A percentile compares a stretch with the other conserved stretches of the same genome.
Conservation (phyloP, 148 eudicot species). For the Pouteria glomerata region DNA sequence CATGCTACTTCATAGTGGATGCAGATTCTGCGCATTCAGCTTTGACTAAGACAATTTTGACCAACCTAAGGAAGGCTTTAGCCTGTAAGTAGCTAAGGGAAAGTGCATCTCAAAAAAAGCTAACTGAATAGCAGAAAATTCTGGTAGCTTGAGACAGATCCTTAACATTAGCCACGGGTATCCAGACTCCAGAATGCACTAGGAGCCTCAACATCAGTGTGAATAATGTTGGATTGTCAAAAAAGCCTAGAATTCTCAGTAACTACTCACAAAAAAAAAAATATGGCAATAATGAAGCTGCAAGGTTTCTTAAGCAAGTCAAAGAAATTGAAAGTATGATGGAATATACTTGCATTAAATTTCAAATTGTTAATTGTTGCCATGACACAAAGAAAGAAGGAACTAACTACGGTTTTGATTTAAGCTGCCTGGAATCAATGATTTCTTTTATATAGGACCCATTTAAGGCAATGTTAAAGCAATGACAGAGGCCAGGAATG, state of each 20-base stretch:
- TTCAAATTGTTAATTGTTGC: neutral
- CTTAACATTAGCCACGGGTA: neutral
- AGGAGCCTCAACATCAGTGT: neutral
- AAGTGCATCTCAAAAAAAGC: neutral
- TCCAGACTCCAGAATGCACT: neutral
- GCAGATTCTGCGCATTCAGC: neutral
- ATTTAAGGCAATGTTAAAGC: neutral
- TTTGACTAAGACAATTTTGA: neutral
- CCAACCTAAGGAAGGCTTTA: neutral
- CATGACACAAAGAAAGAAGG: neutral
- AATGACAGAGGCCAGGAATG: neutral
- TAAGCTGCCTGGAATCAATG: neutral
- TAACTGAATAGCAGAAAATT: neutral
- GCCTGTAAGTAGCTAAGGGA: neutral
- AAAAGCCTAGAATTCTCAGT: neutral
- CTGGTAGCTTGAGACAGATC: neutral
- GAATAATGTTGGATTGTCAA: neutral
- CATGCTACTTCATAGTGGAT: neutral
- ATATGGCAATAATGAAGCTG: neutral
- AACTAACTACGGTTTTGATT: neutral
- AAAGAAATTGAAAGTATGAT: too few relatives aligned
- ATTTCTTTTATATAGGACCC: neutral
- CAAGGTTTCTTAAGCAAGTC: neutral
- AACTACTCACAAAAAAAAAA: neutral
- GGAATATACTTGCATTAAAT: too few relatives aligned